A percentile compares a stretch with the other conserved stretches of the same genome.
phyloP scores from a whole-genome alignment of 108 stramenopile genomes.

The Cyclotella baltica region DNA sequence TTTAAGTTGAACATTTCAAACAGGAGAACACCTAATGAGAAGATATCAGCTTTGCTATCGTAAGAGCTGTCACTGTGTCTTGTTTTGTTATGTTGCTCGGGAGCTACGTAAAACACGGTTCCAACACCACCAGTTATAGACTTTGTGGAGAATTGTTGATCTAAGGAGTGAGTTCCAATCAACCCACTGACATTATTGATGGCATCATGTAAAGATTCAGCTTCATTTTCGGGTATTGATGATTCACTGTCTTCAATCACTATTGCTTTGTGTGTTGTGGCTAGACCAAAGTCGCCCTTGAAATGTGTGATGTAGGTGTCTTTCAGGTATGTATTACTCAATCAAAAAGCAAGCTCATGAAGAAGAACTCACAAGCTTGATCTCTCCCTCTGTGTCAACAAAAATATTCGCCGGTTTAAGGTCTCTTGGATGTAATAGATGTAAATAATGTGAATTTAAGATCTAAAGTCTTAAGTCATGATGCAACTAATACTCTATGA shows the following conservation, averaged over 20 bases:
- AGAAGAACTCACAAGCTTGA: constrained; percentile 1
- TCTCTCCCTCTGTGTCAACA: constrained; percentile 50
- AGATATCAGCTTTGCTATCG: constrained; percentile 85
- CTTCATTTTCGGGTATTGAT: constrained; percentile 42
- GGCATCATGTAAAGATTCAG: constrained; percentile 57
- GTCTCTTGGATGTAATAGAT: neutral
- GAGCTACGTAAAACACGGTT: constrained; percentile 78
- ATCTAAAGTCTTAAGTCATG: constrained; percentile 58
- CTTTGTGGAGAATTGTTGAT: constrained; percentile 40
- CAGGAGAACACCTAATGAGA: constrained; percentile 73
- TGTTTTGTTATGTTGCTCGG: constrained; percentile 58
- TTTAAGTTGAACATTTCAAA: constrained; percentile 80
- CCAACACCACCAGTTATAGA: constrained; percentile 87
- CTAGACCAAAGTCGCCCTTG: constrained; percentile 85
- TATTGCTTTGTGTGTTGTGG: constrained; percentile 41
- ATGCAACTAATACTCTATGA: neutral
- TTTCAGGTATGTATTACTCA: constrained; percentile 4
- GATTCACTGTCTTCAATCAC: neutral
- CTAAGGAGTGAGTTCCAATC: constrained; percentile 26
- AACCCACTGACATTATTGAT: constrained; percentile 64
- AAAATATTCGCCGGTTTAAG: constrained; percentile 73
- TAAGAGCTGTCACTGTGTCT: constrained; percentile 57
- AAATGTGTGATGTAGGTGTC: constrained; percentile 6
- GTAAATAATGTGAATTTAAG: neutral
- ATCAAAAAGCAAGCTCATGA: neutral